Conservation (phyloP, 2,329 filamentous ascomycete species). For the Trematosphaeria pertusa region DNA sequence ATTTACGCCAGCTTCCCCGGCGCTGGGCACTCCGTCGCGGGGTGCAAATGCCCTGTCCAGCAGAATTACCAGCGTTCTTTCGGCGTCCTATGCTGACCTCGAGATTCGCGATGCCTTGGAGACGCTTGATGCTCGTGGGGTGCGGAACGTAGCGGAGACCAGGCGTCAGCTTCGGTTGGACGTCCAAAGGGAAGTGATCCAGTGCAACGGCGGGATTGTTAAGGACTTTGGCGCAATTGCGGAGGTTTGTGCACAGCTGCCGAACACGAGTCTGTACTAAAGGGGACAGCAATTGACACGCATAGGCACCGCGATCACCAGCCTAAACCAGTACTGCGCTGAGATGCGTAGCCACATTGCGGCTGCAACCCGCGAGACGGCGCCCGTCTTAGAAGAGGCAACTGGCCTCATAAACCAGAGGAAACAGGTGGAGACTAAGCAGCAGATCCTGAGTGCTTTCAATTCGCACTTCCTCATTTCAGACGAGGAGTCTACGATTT, state of each 20-base stretch:
- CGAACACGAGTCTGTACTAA: conserved; percentile 29
- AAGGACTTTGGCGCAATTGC: conserved; percentile 88
- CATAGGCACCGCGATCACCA: conserved; percentile 79
- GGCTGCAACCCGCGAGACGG: conserved; percentile 76
- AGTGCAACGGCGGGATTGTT: conserved; percentile 89
- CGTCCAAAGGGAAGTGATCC: conserved; percentile 89
- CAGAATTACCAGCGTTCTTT: conserved; percentile 84
- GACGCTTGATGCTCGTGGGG: conserved; percentile 74
- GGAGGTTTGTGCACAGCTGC: conserved; percentile 63
- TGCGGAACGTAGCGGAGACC: conserved; percentile 78
- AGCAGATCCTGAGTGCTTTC: conserved; percentile 78
- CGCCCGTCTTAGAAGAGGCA: conserved; percentile 78
- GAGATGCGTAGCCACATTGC: conserved; percentile 80
- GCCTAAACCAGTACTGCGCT: conserved; percentile 78
- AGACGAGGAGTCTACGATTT: conserved; percentile 75
- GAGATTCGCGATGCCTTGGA: conserved; percentile 87
- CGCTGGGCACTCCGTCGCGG: conserved; percentile 29
- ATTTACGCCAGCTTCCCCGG: conserved; percentile 35
- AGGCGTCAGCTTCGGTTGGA: conserved; percentile 81
- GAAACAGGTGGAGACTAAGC: conserved; percentile 77
- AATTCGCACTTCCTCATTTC: conserved; percentile 83
- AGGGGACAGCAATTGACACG: conserved; percentile 76
- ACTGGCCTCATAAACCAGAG: conserved; percentile 75
- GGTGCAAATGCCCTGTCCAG: conserved; percentile 73
- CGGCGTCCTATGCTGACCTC: conserved; percentile 88